These are phyloP conservation scores for Abortiporus biennis DNA, from an alignment of 1,284 basidiomycete genomes.

Conservation along the genomic window DNA sequence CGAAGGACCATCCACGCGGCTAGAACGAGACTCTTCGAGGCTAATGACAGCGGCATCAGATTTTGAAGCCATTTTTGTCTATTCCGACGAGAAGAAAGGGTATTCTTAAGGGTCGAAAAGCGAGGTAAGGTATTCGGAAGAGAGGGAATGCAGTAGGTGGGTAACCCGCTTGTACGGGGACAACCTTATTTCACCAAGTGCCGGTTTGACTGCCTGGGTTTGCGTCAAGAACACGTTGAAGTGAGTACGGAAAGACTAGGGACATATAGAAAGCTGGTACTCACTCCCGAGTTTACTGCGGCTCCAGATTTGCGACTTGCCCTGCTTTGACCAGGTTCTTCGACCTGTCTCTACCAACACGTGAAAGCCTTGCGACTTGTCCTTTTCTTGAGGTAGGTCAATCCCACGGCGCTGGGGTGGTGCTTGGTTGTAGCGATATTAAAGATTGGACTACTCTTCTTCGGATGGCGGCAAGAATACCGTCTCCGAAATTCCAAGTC, in stretches of 20 bases:
- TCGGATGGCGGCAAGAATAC: no score
- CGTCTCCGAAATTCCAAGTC: no score
- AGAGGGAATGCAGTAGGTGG: no score
- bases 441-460: no score
- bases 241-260: background rate
- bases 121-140: background rate
- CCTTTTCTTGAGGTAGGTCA: no score
- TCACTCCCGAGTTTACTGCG: slow-evolving; percentile 13
- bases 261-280: background rate
- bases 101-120: slow-evolving; percentile 3
- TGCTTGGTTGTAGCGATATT: no score
- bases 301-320: slow-evolving; percentile 4
- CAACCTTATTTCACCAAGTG: no score
- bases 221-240: background rate
- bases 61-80: slow-evolving; percentile 6
- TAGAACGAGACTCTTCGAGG: slow-evolving; percentile 26
- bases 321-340: no score
- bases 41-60: background rate
- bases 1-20: slow-evolving; percentile 26
- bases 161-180: no score
- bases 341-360: slow-evolving; percentile 10
- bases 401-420: no score
- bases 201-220: background rate
- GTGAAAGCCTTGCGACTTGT: slow-evolving; percentile 11
- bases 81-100: background rate